A percentile compares a stretch with the other conserved stretches of the same genome.
phyloP scores from a whole-genome alignment of 306 rosid genomes.

The Corylus americana region DNA sequence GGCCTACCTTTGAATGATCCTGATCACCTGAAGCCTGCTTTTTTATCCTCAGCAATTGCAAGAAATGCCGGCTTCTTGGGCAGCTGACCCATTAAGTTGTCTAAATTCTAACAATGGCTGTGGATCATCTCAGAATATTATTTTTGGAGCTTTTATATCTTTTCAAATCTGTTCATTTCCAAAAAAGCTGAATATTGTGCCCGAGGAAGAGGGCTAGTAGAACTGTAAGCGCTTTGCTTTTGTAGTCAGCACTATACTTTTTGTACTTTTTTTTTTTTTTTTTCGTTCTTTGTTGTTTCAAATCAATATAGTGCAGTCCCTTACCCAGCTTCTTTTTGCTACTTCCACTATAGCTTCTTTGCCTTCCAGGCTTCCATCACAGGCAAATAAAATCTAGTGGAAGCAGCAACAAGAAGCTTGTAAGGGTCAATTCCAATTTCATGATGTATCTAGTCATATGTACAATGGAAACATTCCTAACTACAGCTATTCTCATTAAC shows the following conservation, averaged over 20 bases:
- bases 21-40: conserved; percentile 21
- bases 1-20: conserved; percentile 23
- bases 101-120: conserved; percentile 31
- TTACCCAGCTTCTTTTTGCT: conserved; percentile 95
- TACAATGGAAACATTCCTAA: conserved; percentile 6
- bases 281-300: conserved; percentile 34
- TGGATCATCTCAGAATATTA: conserved; percentile 25
- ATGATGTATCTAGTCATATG: conserved; percentile 26
- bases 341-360: conserved; percentile 77
- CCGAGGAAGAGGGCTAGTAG: conserved; percentile 14
- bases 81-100: conserved; percentile 26
- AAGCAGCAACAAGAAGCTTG: conserved; percentile 99
- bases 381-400: conserved; percentile 85
- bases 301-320: conserved; percentile 28
- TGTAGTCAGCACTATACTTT: conserved; percentile 13
- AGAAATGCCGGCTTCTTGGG: conserved; percentile 24
- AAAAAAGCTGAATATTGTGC: conserved; percentile 31
- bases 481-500: background rate
- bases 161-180: conserved; percentile 36
- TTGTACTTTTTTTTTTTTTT: background rate
- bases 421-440: conserved; percentile 38
- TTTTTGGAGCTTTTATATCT: conserved; percentile 20
- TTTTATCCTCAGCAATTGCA: conserved; percentile 33
- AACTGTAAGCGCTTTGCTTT: background rate
- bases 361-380: conserved; percentile 37